Evolutionary conservation across 257 asterid genomes (phyloP), one percentile per base, ranked within the genome.

Genomic region (Nicotiana obtusifolia): DNA sequence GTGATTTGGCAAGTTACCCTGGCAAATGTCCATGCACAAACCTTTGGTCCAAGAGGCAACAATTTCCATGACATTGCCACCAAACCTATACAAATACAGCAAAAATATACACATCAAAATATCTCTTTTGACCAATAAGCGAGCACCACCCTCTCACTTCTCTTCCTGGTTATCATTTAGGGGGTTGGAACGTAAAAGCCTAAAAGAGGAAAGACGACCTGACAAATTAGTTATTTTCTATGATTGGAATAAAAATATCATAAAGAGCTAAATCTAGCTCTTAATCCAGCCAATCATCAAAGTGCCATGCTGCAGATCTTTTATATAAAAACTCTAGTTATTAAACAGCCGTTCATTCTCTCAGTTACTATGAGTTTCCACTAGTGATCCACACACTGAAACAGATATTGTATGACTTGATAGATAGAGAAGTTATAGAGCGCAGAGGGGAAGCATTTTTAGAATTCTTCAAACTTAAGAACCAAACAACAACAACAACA

Each of bases 21-120:
- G 96, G 81, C 91, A 89, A 87, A 88, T 84, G 83, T 93, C 98
- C 78, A 86, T 66, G 89, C 99, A 94, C 59, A 96, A 82, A 84
- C 88, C 86, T 89, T 90, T 96, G 83, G 97, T 91, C 98, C 99
- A 94, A 65, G 92, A 84, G 80, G 91, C 93, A 56, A 94, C 96
- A 85, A 81, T 92, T 89, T 91, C 98, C 99, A 96, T 93, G 77
- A 96, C 98, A 85, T 92, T 97, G 66, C 94, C 86, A 31, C 99
- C 99, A 89, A 96, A 96, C 98, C 99, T 95, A 84, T 81, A 77
- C 75, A 82, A 77, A 64, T 44, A 76, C 11, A 79, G 14, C 35
- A 80, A 68, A 20, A 57, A 71, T 37, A 28, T 71, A 26, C 41
- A 73, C 26, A 22, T 67, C 10, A 56, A 37, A 3, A 41, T 2